phyloP scores from a whole-genome alignment of 83 land plant species.

The Thuja plicata region DNA sequence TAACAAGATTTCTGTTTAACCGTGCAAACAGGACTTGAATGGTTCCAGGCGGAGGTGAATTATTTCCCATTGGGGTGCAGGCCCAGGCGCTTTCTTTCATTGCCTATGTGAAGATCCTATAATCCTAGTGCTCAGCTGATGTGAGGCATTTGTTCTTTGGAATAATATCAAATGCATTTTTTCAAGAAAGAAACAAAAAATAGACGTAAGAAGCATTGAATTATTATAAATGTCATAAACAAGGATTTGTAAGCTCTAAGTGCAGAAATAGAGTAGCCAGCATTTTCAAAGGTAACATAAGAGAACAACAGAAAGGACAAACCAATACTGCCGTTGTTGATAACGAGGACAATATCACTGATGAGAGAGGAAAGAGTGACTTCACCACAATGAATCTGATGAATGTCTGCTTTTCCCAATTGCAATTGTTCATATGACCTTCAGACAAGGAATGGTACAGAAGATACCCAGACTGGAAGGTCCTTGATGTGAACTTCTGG shows the following conservation, averaged over 20 bases:
- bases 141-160: background rate
- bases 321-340: background rate
- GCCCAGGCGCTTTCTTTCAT: background rate
- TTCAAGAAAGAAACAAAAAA: background rate
- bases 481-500: background rate
- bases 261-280: background rate
- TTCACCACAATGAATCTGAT: background rate
- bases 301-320: background rate
- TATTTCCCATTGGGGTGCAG: background rate
- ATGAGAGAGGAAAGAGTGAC: background rate
- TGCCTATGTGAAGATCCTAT: background rate
- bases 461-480: background rate
- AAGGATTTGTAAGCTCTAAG: background rate
- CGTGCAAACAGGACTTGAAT: background rate
- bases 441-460: background rate
- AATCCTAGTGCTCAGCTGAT: background rate
- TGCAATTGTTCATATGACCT: background rate
- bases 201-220: background rate
- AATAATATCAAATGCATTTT: background rate
- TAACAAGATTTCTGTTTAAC: background rate
- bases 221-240: background rate
- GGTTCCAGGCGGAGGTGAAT: background rate
- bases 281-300: background rate
- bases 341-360: background rate
- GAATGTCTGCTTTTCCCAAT: background rate